Evolutionary conservation across 208 protist genomes (phyloP), one percentile per base, ranked within the genome.

Genomic region (Acanthamoeba royreba): DNA sequence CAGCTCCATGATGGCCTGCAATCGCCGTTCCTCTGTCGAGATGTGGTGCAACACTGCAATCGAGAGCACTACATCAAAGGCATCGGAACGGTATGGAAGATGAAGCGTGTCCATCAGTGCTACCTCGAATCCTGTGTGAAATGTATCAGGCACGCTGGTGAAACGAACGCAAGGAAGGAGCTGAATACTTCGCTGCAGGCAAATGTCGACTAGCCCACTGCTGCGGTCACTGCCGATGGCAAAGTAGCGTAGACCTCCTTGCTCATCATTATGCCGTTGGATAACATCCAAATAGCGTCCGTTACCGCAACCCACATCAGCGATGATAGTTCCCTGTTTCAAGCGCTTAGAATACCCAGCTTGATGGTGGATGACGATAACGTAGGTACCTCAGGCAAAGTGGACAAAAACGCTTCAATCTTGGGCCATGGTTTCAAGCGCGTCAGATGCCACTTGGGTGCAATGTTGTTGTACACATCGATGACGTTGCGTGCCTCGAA

Each of bases 251-350:
- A 42, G 58, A 1, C 49, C 43, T 13, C 35, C 11, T 1, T 4
- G 33, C 77, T 19, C 31, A 25, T 40, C 28, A 25, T 86, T 86
- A 9, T 38, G 81, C 33, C 52, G 28, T 7, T 88, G 81, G n/a
- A 88, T n/a, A 47, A 88, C 81, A 47, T 88, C 72, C 40, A 96
- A 31, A 81, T 97, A 96, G 49, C 96, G 94, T 3, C 96, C 96
- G 49, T 97, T 97, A 40, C 96, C 96, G 66, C 96, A 97, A 0
- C 96, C 96, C 4, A 96, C 86, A 52, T 97, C 96, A 0, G 95
- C 96, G 3, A 93, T 43, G 13, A 96, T 8, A 11, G 89, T 38
- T 13, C 81, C 81, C 81, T 88, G 45, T n/a, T 55, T 4, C 42
- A 13, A 8, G 47, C n/a, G 28, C 3, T 43, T 3, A 4, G 63